phyloP scores from a whole-genome alignment of 345 rosid genomes.

The Erodium maritimum region DNA sequence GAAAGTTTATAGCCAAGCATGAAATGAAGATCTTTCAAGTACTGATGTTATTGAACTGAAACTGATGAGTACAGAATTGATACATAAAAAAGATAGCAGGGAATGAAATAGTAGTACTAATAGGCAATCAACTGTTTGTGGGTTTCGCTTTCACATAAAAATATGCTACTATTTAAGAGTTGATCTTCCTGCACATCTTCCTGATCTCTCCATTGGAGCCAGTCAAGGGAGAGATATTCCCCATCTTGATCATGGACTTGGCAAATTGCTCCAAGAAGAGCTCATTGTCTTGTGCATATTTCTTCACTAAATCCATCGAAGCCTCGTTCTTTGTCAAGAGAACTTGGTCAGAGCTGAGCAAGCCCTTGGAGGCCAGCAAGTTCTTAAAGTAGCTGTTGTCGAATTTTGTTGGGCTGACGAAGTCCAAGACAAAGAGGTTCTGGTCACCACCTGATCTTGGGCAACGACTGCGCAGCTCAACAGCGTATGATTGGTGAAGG shows the following conservation, averaged over 20 bases:
- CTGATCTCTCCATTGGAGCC: slow-evolving; percentile 77
- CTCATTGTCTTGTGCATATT: slow-evolving; percentile 48
- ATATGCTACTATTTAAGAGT: slow-evolving; percentile 16
- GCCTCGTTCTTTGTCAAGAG: slow-evolving; percentile 40
- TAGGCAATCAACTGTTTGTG: not conserved
- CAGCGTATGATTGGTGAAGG: slow-evolving; percentile 50
- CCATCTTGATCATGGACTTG: slow-evolving; percentile 84
- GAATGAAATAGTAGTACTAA: not conserved
- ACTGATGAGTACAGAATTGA: not conserved
- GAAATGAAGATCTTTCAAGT: no score
- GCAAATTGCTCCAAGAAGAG: slow-evolving; percentile 71
- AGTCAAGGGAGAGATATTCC: slow-evolving; percentile 71
- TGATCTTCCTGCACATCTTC: slow-evolving; percentile 64
- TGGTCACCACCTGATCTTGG: slow-evolving; percentile 63
- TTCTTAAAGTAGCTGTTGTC: slow-evolving; percentile 85
- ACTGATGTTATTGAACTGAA: not conserved
- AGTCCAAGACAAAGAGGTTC: slow-evolving; percentile 55
- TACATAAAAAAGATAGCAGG: not conserved
- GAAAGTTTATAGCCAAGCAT: not conserved
- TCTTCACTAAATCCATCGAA: slow-evolving; percentile 59
- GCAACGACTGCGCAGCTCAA: slow-evolving; percentile 29
- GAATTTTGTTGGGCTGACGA: slow-evolving; percentile 37
- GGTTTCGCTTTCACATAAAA: no score
- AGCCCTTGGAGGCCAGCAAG: slow-evolving; percentile 55
- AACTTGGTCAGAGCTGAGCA: slow-evolving; percentile 73